phyloP scores from a whole-genome alignment of 116 monocot genomes.

The Trichopus zeylanicus region DNA sequence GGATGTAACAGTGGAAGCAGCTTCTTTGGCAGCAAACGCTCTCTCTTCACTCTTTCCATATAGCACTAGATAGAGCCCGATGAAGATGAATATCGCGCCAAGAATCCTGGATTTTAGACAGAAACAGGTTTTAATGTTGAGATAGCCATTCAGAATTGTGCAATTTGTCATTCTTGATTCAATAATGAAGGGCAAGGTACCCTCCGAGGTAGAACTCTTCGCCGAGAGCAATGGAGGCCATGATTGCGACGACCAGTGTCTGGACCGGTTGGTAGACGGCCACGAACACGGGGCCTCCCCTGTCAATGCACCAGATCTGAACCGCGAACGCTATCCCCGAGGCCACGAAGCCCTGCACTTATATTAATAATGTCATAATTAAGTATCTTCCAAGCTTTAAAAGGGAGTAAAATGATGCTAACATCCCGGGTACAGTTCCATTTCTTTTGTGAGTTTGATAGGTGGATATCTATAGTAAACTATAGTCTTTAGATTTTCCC shows the following conservation, averaged over 20 bases:
- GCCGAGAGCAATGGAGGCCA: constrained; percentile 64
- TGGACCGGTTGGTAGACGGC: constrained; percentile 97
- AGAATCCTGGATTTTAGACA: constrained; percentile 70
- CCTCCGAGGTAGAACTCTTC: constrained; percentile 95
- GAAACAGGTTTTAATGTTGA: constrained; percentile 22
- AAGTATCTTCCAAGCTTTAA: no score
- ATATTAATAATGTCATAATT: constrained; percentile 6
- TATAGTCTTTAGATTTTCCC: no score
- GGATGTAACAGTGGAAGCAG: constrained; percentile 4
- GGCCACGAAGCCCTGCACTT: constrained; percentile 74
- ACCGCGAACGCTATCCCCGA: constrained; percentile 94
- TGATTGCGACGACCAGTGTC: constrained; percentile 88
- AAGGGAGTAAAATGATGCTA: no score
- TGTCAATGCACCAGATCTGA: constrained; percentile 99
- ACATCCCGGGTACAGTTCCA: no score
- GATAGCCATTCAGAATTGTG: no score
- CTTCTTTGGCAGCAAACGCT: constrained; percentile 51
- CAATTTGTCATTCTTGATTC: no score
- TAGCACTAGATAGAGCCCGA: constrained; percentile 78
- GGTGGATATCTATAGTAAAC: no score
- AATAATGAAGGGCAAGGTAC: no score
- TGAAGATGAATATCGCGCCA: constrained; percentile 72
- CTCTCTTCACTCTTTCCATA: constrained; percentile 94
- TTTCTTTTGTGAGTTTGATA: no score
- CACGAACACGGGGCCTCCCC: constrained; percentile 91